Evolutionary conservation across 495 filamentous ascomycete genomes (phyloP).

Genomic region (Penicillium bialowiezense): DNA sequence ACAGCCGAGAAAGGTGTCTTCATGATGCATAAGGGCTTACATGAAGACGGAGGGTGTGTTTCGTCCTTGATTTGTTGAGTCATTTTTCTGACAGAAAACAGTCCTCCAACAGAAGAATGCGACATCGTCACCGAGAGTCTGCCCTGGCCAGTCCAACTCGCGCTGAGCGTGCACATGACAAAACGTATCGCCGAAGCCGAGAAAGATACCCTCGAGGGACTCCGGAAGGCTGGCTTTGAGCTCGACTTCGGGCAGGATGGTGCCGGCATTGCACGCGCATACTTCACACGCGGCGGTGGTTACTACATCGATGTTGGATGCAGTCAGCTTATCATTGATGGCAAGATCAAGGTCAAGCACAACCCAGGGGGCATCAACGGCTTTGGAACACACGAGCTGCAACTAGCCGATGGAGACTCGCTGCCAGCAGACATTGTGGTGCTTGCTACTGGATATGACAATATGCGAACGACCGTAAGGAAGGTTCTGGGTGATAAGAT

Average conservation of each 20-base stretch:
- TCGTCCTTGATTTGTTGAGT: not conserved
- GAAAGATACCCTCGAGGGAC: constrained; percentile 53
- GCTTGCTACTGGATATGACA: constrained; percentile 78
- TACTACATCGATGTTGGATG: constrained; percentile 79
- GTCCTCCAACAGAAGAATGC: constrained; percentile 54
- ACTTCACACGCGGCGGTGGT: constrained; percentile 68
- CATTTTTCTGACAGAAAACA: not conserved
- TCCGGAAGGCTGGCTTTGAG: constrained; percentile 64
- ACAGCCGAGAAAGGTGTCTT: constrained; percentile 56
- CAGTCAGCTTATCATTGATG: constrained; percentile 69
- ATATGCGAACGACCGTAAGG: constrained; percentile 64
- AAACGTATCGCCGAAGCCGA: constrained; percentile 49
- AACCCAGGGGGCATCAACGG: constrained; percentile 56
- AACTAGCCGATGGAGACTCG: constrained; percentile 60
- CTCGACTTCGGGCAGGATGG: constrained; percentile 64
- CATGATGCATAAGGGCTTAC: constrained; percentile 55
- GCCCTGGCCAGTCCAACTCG: constrained; percentile 59
- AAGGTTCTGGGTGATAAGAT: constrained; percentile 68
- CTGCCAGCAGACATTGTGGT: constrained; percentile 75
- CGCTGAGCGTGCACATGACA: constrained; percentile 50
- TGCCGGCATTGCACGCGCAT: constrained; percentile 65
- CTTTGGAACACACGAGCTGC: constrained; percentile 53
- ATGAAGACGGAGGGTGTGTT: constrained; percentile 55
- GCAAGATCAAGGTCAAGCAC: constrained; percentile 72
- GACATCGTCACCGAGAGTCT: constrained; percentile 57